These are phyloP conservation scores for Calonectria pauciramosa DNA, from an alignment of 2,329 filamentous ascomycete species.

Conservation along the genomic window DNA sequence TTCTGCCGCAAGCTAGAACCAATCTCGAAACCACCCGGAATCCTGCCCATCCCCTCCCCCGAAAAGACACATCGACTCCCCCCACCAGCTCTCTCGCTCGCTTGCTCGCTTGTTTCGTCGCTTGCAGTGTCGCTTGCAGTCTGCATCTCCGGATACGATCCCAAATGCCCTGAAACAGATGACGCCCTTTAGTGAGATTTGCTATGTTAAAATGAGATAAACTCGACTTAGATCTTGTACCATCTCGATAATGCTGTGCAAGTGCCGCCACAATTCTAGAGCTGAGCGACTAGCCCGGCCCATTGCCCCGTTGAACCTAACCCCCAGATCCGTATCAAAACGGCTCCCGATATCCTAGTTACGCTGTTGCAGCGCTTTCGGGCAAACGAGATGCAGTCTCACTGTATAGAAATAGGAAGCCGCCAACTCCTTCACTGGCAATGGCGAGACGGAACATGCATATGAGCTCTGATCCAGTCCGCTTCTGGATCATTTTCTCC, in stretches of 20 bases:
- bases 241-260: constrained; percentile 3
- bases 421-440: not conserved
- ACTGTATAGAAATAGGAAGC: too few species aligned
- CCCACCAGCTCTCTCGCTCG: not conserved
- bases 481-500: not conserved
- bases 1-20: not conserved
- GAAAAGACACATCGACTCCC: not conserved
- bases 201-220: not conserved
- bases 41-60: not conserved
- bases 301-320: not conserved
- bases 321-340: not conserved
- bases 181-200: not conserved
- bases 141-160: not conserved
- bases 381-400: not conserved
- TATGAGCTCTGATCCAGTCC: not conserved
- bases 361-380: not conserved
- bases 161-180: not conserved
- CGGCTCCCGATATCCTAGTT: not conserved
- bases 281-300: not conserved
- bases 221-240: not conserved
- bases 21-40: constrained; percentile 8
- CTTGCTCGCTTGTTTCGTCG: not conserved
- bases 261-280: not conserved
- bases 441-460: not conserved
- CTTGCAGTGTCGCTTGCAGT: not conserved